Conservation (phyloP, 2,329 filamentous ascomycete genomes). For the Sporothrix protearum region DNA sequence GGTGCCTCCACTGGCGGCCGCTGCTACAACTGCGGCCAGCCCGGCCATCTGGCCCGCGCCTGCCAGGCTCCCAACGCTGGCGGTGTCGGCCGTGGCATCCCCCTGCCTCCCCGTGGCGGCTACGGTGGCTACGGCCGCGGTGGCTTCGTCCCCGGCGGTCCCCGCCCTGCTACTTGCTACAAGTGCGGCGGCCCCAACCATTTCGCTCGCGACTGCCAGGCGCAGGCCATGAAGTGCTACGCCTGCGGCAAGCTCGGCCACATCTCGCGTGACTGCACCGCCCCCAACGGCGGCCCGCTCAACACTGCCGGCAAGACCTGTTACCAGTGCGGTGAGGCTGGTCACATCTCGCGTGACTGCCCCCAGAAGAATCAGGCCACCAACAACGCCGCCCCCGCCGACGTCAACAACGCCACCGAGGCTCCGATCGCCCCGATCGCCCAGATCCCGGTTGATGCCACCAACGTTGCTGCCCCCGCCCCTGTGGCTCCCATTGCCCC, state of each 20-base stretch:
- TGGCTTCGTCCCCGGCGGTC: constrained; percentile 63
- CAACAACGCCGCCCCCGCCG: constrained; percentile 29
- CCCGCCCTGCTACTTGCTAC: constrained; percentile 68
- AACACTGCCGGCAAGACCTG: constrained; percentile 98
- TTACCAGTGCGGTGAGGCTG: constrained; percentile 94
- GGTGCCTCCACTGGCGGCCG: constrained; percentile 77
- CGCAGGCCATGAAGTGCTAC: constrained; percentile 98
- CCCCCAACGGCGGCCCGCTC: constrained; percentile 90
- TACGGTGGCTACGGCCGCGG: constrained; percentile 63
- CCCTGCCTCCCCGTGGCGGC: constrained; percentile 59
- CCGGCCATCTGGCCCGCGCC: constrained; percentile 87
- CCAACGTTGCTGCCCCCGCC: constrained; percentile 38
- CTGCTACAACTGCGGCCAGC: constrained; percentile 95
- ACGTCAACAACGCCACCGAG: constrained; percentile 47
- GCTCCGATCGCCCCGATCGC: constrained; percentile 37
- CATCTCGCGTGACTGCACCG: constrained; percentile 91
- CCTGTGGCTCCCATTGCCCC: constrained; percentile 45
- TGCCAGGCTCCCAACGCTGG: constrained; percentile 71
- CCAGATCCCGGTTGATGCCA: constrained; percentile 45
- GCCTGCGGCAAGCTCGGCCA: constrained; percentile 93
- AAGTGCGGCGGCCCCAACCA: constrained; percentile 88
- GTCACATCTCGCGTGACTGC: constrained; percentile 95
- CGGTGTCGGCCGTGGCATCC: constrained; percentile 62
- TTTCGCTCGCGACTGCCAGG: constrained; percentile 97
- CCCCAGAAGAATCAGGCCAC: constrained; percentile 58